phyloP scores from a whole-genome alignment of 768 basidiomycete genomes.

The Rickenella mellea region DNA sequence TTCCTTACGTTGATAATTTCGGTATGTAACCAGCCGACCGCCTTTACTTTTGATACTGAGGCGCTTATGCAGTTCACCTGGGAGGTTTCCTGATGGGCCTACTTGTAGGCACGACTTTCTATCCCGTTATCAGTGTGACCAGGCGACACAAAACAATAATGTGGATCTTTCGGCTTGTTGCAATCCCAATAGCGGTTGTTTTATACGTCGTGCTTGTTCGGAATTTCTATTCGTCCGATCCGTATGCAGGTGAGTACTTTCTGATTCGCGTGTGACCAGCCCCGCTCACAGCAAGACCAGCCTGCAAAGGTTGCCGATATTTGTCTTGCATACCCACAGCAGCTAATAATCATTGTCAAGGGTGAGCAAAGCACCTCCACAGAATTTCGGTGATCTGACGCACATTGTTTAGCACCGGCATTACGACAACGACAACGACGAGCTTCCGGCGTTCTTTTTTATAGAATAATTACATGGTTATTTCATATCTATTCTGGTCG shows the following conservation, averaged over 20 bases:
- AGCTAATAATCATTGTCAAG: constrained; percentile 58
- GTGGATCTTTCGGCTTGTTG: constrained; percentile 63
- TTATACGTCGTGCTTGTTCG: constrained; percentile 73
- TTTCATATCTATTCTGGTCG: neutral
- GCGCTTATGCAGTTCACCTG: constrained; percentile 53
- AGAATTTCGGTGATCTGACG: no score
- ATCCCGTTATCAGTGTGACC: constrained; percentile 81
- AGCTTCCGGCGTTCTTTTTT: neutral
- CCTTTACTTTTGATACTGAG: neutral
- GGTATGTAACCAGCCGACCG: constrained; percentile 30
- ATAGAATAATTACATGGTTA: neutral
- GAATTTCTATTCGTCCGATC: constrained; percentile 88
- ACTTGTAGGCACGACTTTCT: constrained; percentile 73
- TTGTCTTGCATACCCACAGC: constrained; percentile 81
- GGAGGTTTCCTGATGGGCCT: constrained; percentile 84
- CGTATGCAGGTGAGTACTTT: constrained; percentile 58
- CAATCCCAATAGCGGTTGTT: constrained; percentile 66
- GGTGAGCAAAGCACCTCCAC: constrained; percentile 23
- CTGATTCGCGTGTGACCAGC: constrained; percentile 1
- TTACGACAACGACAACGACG: neutral
- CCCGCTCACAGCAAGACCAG: constrained; percentile 26
- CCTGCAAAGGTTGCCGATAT: constrained; percentile 83
- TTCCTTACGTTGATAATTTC: constrained; percentile 89
- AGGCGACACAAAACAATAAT: constrained; percentile 62
- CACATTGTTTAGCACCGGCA: neutral